Conservation (phyloP, 1,284 basidiomycete genomes). For the Cutaneotrichosporon cavernicola region DNA sequence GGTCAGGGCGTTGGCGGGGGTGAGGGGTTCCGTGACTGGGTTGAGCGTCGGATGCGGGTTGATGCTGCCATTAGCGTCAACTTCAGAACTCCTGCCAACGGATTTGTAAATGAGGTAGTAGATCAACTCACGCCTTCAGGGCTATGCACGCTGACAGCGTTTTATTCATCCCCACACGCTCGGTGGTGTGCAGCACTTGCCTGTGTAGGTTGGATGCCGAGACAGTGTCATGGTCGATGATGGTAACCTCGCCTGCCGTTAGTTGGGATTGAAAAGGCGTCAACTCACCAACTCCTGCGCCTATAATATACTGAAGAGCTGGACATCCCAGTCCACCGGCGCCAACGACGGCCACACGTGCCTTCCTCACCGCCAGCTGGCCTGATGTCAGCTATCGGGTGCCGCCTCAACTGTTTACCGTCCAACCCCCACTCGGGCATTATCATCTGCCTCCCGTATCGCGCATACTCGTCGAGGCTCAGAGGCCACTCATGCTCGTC, state of each 20-base stretch:
- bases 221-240: slow-evolving; percentile 88
- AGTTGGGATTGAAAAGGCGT: neutral
- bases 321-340: slow-evolving; percentile 97
- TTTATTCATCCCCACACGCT: slow-evolving; percentile 76
- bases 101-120: neutral
- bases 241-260: slow-evolving; percentile 60
- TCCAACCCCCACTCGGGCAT: slow-evolving; percentile 81
- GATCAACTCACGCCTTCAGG: slow-evolving; percentile 59
- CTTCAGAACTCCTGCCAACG: neutral
- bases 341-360: slow-evolving; percentile 83
- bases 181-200: slow-evolving; percentile 84
- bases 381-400: slow-evolving; percentile 56
- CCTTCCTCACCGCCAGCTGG: slow-evolving; percentile 73
- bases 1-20: slow-evolving; percentile 61
- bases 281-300: slow-evolving; percentile 79
- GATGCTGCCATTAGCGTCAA: slow-evolving; percentile 57
- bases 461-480: slow-evolving; percentile 66
- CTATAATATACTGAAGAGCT: slow-evolving; percentile 86
- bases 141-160: slow-evolving; percentile 74
- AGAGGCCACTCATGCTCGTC: slow-evolving; percentile 5
- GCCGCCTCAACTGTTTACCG: slow-evolving; percentile 56
- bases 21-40: slow-evolving; percentile 60
- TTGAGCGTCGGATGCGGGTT: slow-evolving; percentile 66
- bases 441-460: slow-evolving; percentile 98
- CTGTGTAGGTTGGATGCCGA: slow-evolving; percentile 91